Conservation (phyloP, 2,329 filamentous ascomycete genomes). For the Alternaria gaisen region DNA sequence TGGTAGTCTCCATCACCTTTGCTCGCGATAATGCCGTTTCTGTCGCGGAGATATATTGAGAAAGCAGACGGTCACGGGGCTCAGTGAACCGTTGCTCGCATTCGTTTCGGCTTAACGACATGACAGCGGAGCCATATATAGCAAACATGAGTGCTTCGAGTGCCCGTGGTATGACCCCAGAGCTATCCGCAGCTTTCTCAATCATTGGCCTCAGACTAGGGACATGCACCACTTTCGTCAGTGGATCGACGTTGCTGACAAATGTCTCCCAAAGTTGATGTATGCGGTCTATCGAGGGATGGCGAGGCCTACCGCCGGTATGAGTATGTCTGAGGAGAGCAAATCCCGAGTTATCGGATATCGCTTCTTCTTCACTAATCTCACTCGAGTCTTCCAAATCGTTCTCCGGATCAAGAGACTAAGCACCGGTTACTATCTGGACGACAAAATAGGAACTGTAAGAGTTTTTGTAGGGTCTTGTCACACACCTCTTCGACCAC, state of each 20-base stretch:
- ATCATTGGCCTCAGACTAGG: constrained; percentile 62
- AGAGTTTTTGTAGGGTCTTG: not conserved
- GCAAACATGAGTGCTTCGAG: constrained; percentile 59
- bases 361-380: constrained; percentile 65
- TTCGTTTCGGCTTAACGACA: constrained; percentile 65
- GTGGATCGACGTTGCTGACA: constrained; percentile 52
- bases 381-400: constrained; percentile 66
- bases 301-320: constrained; percentile 64
- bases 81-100: constrained; percentile 60
- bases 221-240: constrained; percentile 23
- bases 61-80: constrained; percentile 68
- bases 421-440: not conserved
- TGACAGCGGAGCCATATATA: constrained; percentile 26
- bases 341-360: constrained; percentile 63
- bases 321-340: constrained; percentile 27
- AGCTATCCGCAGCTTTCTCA: constrained; percentile 66
- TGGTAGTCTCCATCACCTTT: constrained; percentile 60
- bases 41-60: constrained; percentile 12
- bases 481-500: not conserved
- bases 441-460: not conserved
- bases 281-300: constrained; percentile 70
- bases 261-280: constrained; percentile 77
- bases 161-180: constrained; percentile 62
- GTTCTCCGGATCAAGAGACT: constrained; percentile 13
- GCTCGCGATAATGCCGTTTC: constrained; percentile 11